Evolutionary conservation across 805 yeast genomes (phyloP), one percentile per base, ranked within the genome.

Genomic region (Kodamaea restingae): DNA sequence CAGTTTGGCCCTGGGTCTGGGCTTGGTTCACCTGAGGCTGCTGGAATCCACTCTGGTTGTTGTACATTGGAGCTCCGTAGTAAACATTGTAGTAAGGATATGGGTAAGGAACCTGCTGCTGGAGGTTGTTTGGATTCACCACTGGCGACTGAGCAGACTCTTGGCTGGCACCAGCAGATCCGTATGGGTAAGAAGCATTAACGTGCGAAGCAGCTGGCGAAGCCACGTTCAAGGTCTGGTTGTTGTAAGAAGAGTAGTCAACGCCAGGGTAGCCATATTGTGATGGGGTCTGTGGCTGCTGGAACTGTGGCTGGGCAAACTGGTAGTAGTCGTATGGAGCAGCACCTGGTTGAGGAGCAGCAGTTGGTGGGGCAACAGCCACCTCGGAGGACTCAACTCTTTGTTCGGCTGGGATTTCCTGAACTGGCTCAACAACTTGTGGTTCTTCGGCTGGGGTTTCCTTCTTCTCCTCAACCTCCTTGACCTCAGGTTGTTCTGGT

Each of bases 231-330:
- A 58, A 54, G 36, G 51, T 54, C 46, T 61, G 70, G 40, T 59
- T 65, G 36, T 55, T 61, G 50, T 67, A 66, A 27, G 60, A 61
- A 30, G 64, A 55, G 56, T 69, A 69, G 49, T 69, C 75, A 33
- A 60, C 54, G 20, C 69, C 70, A 34, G 74, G 74, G 55, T 67
- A 70, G 33, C 63, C 67, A 50, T 60, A 69, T 50, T 64, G 70
- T 31, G 48, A 53, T 40, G 73, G 73, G 38, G 58, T 54, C 45
- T 67, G 71, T 26, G 63, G 62, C 48, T 66, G 71, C 50, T 63
- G 70, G 42, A 63, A 67, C 44, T 66, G 72, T 41, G 60, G 71
- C 46, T 61, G 71, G 47, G 61, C 61, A 46, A 44, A 63, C 47
- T 63, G 68, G 50, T 61, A 60, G 52, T 58, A 56, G 42, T 63